A percentile compares a stretch with the other conserved stretches of the same genome.
Conservation (phyloP, 1,284 basidiomycete genomes). For the Rhodotorula mucilaginosa region DNA sequence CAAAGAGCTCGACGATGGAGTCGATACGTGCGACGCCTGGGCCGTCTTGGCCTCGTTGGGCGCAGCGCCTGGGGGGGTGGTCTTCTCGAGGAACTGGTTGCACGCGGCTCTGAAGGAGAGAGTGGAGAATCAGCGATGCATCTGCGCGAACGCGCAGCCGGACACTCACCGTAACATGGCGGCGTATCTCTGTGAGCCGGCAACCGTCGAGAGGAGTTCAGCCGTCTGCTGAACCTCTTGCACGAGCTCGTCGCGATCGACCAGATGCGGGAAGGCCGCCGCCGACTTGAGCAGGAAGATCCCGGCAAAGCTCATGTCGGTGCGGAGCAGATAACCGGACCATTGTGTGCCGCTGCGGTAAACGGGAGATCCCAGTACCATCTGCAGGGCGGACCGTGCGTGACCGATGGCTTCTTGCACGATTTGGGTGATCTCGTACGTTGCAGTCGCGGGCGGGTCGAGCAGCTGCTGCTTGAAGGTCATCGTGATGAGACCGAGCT, state of each 20-base stretch:
- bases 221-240: slow-evolving; percentile 13
- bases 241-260: slow-evolving; percentile 20
- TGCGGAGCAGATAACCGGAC: slow-evolving; percentile 23
- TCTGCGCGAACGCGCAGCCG: neutral
- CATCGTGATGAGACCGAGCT: slow-evolving; percentile 15
- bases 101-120: neutral
- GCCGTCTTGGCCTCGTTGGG: neutral
- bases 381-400: slow-evolving; percentile 10
- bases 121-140: too few relatives aligned
- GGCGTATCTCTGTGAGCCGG: slow-evolving; percentile 18
- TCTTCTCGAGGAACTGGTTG: slow-evolving; percentile 11
- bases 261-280: slow-evolving; percentile 12
- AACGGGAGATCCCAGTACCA: slow-evolving; percentile 16
- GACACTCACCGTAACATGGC: slow-evolving; percentile 12
- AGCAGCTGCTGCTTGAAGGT: slow-evolving; percentile 15
- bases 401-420: slow-evolving; percentile 11
- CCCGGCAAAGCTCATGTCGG: slow-evolving; percentile 28
- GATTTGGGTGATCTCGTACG: slow-evolving; percentile 13
- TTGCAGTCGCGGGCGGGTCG: slow-evolving; percentile 3
- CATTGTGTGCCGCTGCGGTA: slow-evolving; percentile 16
- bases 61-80: neutral
- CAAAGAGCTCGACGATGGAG: slow-evolving; percentile 2
- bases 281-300: slow-evolving; percentile 21
- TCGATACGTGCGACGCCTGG: neutral
- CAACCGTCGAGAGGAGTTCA: slow-evolving; percentile 12